phyloP scores from a whole-genome alignment of 2,329 filamentous ascomycete species.

The Diplodia sapinea region DNA sequence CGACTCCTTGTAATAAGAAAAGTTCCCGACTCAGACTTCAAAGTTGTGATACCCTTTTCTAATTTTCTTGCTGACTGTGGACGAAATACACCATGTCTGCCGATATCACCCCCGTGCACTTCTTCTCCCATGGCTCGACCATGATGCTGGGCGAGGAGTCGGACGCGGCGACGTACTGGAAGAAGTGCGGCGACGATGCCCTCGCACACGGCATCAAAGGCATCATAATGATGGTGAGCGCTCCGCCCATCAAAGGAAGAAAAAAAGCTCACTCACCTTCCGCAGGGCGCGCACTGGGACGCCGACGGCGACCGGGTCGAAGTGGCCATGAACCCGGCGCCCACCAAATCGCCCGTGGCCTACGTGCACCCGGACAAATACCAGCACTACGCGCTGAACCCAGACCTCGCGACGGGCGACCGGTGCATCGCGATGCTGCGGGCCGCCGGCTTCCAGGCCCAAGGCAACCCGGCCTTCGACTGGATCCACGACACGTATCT shows the following conservation, averaged over 20 bases:
- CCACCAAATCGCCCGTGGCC: slow-evolving; percentile 67
- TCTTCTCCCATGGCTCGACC: slow-evolving; percentile 73
- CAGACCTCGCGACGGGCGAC: slow-evolving; percentile 62
- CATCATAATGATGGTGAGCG: slow-evolving; percentile 69
- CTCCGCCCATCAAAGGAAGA: too few species aligned
- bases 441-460: slow-evolving; percentile 60
- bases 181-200: slow-evolving; percentile 67
- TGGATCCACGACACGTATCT: slow-evolving; percentile 77
- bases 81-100: not conserved
- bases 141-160: slow-evolving; percentile 74
- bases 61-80: not conserved
- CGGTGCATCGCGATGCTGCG: slow-evolving; percentile 59
- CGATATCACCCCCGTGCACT: slow-evolving; percentile 63
- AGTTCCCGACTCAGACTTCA: not conserved
- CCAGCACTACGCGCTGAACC: slow-evolving; percentile 64
- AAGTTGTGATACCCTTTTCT: not conserved
- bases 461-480: slow-evolving; percentile 63
- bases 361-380: slow-evolving; percentile 72
- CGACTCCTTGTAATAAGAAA: not conserved
- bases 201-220: slow-evolving; percentile 65
- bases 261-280: not conserved
- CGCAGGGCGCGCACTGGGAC: slow-evolving; percentile 70
- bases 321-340: slow-evolving; percentile 65
- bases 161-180: slow-evolving; percentile 68
- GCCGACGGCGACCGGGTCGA: slow-evolving; percentile 60